Conservation (phyloP, 139 green algal species). For the Pleodorina starrii region DNA sequence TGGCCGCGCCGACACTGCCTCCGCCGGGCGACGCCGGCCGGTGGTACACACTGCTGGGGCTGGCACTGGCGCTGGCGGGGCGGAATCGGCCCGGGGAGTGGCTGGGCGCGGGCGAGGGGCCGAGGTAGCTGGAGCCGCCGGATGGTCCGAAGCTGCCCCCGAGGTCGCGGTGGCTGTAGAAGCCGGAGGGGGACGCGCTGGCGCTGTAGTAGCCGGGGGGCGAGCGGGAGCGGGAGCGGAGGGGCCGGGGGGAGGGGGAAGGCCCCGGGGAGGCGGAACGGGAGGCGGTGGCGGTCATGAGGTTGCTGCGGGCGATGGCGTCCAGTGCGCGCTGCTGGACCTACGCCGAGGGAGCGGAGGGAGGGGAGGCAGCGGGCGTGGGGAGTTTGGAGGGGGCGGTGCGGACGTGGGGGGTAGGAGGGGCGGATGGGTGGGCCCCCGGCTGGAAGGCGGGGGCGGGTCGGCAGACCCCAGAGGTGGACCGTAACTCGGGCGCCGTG, state of each 20-base stretch:
- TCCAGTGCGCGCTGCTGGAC: slow-evolving; percentile 49
- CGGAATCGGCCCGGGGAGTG: not conserved
- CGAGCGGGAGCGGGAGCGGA: slow-evolving; percentile 44
- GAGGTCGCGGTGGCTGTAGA: not conserved
- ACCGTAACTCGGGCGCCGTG: too few relatives aligned
- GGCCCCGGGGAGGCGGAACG: not conserved
- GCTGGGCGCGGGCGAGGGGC: not conserved
- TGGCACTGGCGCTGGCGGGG: slow-evolving; percentile 14
- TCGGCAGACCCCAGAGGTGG: too few relatives aligned
- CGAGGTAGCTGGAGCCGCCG: too few relatives aligned
- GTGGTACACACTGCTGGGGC: not conserved
- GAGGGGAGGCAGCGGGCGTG: not conserved
- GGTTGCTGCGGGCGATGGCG: slow-evolving; percentile 46
- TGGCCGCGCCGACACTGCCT: too few relatives aligned
- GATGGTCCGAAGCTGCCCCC: too few relatives aligned
- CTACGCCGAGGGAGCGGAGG: not conserved
- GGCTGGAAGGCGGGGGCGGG: too few relatives aligned
- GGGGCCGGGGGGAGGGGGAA: not conserved
- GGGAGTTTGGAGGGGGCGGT: too few relatives aligned
- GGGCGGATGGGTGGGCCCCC: not conserved
- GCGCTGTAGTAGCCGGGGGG: slow-evolving; percentile 1
- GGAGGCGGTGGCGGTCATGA: slow-evolving; percentile 15
- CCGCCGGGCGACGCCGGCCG: not conserved
- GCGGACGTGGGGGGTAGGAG: not conserved
- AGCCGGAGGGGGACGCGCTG: not conserved